phyloP scores from a whole-genome alignment of 2,329 filamentous ascomycete genomes.

The Pyrenophora seminiperda region DNA sequence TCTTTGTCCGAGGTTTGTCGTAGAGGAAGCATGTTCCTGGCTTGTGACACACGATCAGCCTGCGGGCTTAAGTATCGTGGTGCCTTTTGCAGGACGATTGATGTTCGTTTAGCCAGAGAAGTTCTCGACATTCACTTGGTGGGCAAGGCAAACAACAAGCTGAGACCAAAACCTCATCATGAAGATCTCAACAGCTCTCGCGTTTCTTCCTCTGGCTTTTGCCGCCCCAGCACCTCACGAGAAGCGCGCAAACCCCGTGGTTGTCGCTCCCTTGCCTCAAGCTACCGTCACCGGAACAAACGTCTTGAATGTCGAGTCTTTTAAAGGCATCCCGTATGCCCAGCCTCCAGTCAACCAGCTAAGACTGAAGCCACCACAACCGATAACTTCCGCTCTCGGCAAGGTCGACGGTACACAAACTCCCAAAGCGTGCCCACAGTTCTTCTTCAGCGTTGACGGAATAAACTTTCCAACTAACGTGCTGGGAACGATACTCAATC shows the following conservation, averaged over 20 bases:
- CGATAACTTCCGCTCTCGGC: constrained; percentile 62
- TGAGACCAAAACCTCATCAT: constrained; percentile 23
- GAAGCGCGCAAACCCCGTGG: constrained; percentile 57
- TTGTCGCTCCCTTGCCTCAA: constrained; percentile 56
- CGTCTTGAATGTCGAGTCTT: constrained; percentile 64
- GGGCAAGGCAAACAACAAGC: too few species aligned
- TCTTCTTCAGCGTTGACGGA: constrained; percentile 62
- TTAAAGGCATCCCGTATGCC: constrained; percentile 77
- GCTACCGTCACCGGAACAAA: constrained; percentile 62
- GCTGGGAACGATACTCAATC: constrained; percentile 47
- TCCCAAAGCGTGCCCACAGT: constrained; percentile 72
- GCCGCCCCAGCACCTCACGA: constrained; percentile 48
- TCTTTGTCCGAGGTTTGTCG: constrained; percentile 23
- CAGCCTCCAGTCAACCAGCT: constrained; percentile 69
- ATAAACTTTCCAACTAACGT: constrained; percentile 43
- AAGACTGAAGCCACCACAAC: constrained; percentile 71
- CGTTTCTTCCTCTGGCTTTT: constrained; percentile 35
- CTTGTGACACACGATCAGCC: constrained; percentile 22
- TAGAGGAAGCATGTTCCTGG: constrained; percentile 11
- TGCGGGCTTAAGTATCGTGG: constrained; percentile 10
- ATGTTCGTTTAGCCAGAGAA: not conserved
- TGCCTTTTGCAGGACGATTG: constrained; percentile 11
- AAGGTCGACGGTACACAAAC: constrained; percentile 64
- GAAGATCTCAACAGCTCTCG: constrained; percentile 32
- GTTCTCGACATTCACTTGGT: not conserved